Conservation (phyloP, 108 stramenopile species). For the Cylindrotheca fusiformis region DNA sequence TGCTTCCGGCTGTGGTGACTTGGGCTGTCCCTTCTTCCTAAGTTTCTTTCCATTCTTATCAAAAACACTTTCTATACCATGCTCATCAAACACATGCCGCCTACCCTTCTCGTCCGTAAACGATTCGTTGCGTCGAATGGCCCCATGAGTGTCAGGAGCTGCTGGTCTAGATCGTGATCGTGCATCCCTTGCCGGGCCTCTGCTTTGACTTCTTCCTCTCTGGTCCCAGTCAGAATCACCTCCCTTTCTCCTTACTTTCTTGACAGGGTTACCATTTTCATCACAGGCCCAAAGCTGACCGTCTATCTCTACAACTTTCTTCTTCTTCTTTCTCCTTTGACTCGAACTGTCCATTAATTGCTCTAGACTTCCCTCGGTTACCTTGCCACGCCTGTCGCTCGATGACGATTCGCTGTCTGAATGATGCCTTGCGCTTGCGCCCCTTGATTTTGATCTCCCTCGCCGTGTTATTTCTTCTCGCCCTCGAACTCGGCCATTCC, state of each 20-base stretch:
- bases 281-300: conserved; percentile 5
- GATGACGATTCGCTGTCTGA: neutral
- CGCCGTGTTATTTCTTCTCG: neutral
- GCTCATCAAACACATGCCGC: conserved; percentile 1
- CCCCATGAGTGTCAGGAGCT: neutral
- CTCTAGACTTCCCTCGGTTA: too few species aligned
- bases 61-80: neutral
- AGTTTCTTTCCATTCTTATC: neutral
- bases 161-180: too few species aligned
- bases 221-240: neutral
- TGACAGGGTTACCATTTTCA: conserved; percentile 2
- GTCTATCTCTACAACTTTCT: conserved; percentile 6
- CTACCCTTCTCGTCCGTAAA: conserved; percentile 6
- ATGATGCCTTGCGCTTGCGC: neutral
- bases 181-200: neutral
- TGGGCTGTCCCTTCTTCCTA: neutral
- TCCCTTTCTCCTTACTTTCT: neutral
- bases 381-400: neutral
- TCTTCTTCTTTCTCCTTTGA: neutral
- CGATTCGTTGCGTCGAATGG: neutral
- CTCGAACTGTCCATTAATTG: neutral
- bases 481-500: neutral
- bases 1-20: neutral
- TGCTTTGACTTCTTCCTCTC: neutral
- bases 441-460: neutral